These are phyloP conservation scores for Acer campestre DNA, from an alignment of 345 rosid genomes.

Conservation along the genomic window DNA sequence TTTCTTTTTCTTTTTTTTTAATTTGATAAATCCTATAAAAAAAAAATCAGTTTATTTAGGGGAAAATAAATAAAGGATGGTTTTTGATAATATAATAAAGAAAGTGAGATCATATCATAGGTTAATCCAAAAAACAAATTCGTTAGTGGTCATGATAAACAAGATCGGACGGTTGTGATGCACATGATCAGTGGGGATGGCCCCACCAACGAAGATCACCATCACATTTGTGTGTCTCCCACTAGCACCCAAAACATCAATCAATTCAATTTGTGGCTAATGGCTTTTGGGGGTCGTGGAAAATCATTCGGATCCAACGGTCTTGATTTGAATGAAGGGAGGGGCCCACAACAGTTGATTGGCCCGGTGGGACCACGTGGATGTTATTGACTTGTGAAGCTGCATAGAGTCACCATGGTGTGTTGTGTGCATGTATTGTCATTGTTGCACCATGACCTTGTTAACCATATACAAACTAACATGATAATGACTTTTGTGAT, in stretches of 20 bases:
- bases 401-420: neutral
- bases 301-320: slow-evolving; percentile 12
- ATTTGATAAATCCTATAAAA: too few species aligned
- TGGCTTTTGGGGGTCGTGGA: neutral
- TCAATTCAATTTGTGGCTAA: neutral
- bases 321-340: slow-evolving; percentile 4
- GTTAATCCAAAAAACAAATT: neutral
- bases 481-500: too few species aligned
- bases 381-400: neutral
- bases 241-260: neutral
- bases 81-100: neutral
- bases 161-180: neutral
- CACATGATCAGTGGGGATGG: neutral
- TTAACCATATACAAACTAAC: too few species aligned
- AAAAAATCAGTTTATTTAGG: too few species aligned
- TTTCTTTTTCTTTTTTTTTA: too few species aligned
- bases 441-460: too few species aligned
- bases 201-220: neutral
- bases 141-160: neutral
- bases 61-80: neutral
- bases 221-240: neutral
- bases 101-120: neutral
- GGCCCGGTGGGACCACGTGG: slow-evolving; percentile 12
- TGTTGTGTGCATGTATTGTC: too few species aligned
- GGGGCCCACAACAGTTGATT: neutral